Conservation (phyloP, 1,284 basidiomycete genomes). For the Naganishia sp. region DNA sequence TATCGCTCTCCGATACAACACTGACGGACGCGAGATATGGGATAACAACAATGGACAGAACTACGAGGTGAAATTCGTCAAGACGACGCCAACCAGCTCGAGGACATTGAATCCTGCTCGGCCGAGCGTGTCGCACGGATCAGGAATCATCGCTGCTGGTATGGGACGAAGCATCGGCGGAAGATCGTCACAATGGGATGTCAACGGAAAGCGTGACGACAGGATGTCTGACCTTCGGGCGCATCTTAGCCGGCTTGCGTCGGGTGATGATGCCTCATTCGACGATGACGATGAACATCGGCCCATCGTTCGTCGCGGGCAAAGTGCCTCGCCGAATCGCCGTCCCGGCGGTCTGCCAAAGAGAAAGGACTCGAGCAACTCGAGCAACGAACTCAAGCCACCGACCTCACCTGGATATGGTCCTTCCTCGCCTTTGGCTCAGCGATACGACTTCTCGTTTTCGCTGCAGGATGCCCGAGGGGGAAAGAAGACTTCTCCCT, state of each 20-base stretch:
- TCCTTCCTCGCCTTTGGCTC: conserved; percentile 40
- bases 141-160: conserved; percentile 40
- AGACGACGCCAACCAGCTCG: conserved; percentile 32
- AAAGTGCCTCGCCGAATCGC: conserved; percentile 10
- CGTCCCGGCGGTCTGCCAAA: conserved; percentile 24
- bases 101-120: conserved; percentile 17
- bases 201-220: conserved; percentile 49
- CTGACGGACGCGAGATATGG: conserved; percentile 74
- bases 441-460: conserved; percentile 59
- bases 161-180: conserved; percentile 45
- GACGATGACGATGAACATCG: conserved; percentile 17
- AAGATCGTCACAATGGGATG: conserved; percentile 50
- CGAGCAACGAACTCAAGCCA: conserved; percentile 8
- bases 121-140: conserved; percentile 32
- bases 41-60: conserved; percentile 84
- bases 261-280: conserved; percentile 54
- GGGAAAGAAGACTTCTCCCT: conserved; percentile 43
- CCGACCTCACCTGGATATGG: conserved; percentile 11
- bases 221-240: conserved; percentile 55
- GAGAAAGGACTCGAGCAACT: conserved; percentile 9
- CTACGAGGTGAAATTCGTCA: conserved; percentile 64
- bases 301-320: conserved; percentile 17
- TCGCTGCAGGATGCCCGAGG: conserved; percentile 54
- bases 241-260: conserved; percentile 57
- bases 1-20: conserved; percentile 75